Conservation (phyloP, 2,329 filamentous ascomycete species). For the Lachnellula occidentalis region DNA sequence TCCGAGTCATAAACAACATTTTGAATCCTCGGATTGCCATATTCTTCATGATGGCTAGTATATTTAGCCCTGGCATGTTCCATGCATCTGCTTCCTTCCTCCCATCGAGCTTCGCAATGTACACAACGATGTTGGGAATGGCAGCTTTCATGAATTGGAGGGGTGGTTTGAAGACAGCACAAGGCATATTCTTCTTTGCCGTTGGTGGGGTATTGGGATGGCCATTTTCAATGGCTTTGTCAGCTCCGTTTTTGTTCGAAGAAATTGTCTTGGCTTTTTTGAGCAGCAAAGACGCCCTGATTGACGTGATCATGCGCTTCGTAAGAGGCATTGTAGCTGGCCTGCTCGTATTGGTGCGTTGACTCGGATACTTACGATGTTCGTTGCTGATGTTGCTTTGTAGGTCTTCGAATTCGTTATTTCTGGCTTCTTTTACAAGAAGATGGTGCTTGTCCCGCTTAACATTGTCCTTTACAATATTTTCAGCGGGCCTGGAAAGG, state of each 20-base stretch:
- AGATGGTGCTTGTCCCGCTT: conserved; percentile 70
- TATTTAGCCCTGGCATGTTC: conserved; percentile 86
- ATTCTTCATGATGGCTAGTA: conserved; percentile 72
- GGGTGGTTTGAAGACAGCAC: conserved; percentile 70
- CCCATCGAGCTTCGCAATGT: conserved; percentile 97
- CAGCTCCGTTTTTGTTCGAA: conserved; percentile 74
- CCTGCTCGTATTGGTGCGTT: conserved; percentile 28
- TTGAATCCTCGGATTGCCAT: conserved; percentile 80
- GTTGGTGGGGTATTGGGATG: conserved; percentile 81
- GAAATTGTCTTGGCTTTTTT: conserved; percentile 57
- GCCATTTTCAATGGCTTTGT: conserved; percentile 85
- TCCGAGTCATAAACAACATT: conserved; percentile 67
- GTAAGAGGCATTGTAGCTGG: conserved; percentile 55
- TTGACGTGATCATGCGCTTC: conserved; percentile 55
- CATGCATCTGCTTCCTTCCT: conserved; percentile 83
- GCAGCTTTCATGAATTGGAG: conserved; percentile 88
- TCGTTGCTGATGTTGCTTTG: conserved; percentile 18
- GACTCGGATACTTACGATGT: background rate
- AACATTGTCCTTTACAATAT: conserved; percentile 97
- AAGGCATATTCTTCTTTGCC: conserved; percentile 87
- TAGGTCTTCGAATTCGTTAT: conserved; percentile 64
- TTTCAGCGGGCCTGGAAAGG: conserved; percentile 69
- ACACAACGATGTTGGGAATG: conserved; percentile 78
- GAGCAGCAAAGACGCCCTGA: conserved; percentile 52
- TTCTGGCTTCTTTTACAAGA: conserved; percentile 82